These are phyloP conservation scores for Grigorovia humatica DNA, from an alignment of 805 yeast species.

Conservation along the genomic window DNA sequence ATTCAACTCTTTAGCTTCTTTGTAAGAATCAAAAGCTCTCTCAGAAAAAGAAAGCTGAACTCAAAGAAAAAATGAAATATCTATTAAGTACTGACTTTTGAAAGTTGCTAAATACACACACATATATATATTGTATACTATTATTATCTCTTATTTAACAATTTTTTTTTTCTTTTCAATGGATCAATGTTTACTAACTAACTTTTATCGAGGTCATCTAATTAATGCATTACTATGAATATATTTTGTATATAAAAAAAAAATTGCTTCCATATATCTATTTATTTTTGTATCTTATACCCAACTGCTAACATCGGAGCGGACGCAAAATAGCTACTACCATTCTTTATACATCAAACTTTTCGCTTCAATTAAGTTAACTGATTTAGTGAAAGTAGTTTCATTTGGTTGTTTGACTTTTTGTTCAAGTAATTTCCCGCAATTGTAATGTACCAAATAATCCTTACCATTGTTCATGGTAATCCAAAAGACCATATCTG, in stretches of 20 bases:
- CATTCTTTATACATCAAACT: neutral
- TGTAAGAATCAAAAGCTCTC: no score
- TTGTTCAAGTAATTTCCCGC: constrained; percentile 18
- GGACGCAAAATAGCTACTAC: neutral
- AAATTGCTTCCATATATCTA: neutral
- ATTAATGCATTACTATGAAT: neutral
- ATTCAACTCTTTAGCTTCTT: constrained; percentile 71
- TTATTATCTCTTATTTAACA: neutral
- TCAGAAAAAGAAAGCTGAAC: no score
- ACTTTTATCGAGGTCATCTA: neutral
- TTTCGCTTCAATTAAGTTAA: neutral
- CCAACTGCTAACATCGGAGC: no score
- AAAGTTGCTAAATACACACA: neutral
- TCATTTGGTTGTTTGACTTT: constrained; percentile 7
- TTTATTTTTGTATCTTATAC: neutral
- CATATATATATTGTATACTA: neutral
- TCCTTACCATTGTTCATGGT: constrained; percentile 9
- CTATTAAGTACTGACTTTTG: neutral
- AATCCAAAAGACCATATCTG: constrained; percentile 16
- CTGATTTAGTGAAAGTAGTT: constrained; percentile 2
- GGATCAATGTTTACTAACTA: no score
- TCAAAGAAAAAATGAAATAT: no score
- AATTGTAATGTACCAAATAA: constrained; percentile 19
- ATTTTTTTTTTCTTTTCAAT: neutral
- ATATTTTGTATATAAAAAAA: neutral